These are phyloP conservation scores for Mycosarcoma mackinlayi DNA, from an alignment of 1,284 basidiomycete genomes.

Conservation along the genomic window DNA sequence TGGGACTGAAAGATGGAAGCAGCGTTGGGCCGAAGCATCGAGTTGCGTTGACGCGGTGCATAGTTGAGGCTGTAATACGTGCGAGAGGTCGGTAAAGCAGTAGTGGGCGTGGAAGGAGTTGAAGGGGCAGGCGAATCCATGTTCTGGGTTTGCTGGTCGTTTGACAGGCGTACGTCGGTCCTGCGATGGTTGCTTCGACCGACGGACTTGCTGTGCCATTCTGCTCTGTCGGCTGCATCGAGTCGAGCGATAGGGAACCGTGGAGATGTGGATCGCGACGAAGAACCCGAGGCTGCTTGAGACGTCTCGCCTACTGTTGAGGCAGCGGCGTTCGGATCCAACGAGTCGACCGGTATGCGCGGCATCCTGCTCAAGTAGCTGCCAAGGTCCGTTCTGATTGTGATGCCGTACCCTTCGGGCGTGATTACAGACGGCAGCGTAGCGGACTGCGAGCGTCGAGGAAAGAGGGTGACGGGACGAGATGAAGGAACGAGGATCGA, in stretches of 20 bases:
- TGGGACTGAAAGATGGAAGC: conserved; percentile 26
- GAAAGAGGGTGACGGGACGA: background rate
- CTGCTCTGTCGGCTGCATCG: conserved; percentile 19
- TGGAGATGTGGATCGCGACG: conserved; percentile 13
- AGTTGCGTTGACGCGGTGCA: conserved; percentile 26
- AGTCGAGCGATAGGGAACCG: conserved; percentile 26
- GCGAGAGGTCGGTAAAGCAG: conserved; percentile 8
- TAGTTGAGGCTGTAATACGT: conserved; percentile 35
- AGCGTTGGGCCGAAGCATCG: conserved; percentile 17
- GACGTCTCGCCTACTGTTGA: background rate
- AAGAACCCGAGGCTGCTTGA: background rate
- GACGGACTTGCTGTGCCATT: conserved; percentile 21
- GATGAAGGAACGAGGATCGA: no score
- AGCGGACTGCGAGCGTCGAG: no score
- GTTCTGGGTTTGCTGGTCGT: background rate
- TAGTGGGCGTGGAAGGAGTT: conserved; percentile 19
- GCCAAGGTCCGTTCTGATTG: background rate
- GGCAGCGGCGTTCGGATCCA: background rate
- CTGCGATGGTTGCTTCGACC: conserved; percentile 9
- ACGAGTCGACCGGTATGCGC: conserved; percentile 5
- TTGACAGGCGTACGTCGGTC: background rate
- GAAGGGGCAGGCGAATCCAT: conserved; percentile 13
- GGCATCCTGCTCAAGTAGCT: conserved; percentile 3
- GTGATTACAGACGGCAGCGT: no score
- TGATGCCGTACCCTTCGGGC: no score